These are phyloP conservation scores for Cunninghamia lanceolata DNA, from an alignment of 75 land plant genomes.

Conservation along the genomic window DNA sequence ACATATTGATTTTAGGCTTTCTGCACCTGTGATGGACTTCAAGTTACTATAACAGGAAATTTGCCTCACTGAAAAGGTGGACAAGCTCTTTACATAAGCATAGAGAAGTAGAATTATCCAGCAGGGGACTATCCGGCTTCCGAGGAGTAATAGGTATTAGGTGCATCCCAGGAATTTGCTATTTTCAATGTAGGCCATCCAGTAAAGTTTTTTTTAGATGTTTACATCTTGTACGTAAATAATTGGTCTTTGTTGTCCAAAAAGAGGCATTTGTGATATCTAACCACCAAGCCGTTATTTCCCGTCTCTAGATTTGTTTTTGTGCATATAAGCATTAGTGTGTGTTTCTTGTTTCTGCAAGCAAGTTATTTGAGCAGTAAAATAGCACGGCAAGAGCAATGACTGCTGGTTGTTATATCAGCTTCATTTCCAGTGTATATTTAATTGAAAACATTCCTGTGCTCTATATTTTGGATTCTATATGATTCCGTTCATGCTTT, in stretches of 20 bases:
- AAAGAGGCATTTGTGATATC: conserved; percentile 2
- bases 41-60: conserved; percentile 7
- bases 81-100: not conserved
- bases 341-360: not conserved
- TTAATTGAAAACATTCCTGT: not conserved
- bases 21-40: not conserved
- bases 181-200: not conserved
- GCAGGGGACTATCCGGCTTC: not conserved
- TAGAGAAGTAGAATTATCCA: not conserved
- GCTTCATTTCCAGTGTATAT: not conserved
- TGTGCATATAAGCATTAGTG: not conserved
- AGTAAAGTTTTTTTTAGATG: not conserved
- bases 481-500: not conserved
- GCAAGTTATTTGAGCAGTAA: not conserved
- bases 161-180: not conserved
- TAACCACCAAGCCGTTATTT: not conserved
- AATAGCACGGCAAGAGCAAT: not conserved
- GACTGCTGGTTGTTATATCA: not conserved
- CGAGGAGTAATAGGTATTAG: not conserved
- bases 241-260: not conserved
- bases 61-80: not conserved
- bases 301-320: not conserved
- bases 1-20: not conserved
- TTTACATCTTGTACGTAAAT: not conserved
- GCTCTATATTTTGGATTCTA: not conserved